phyloP scores from a whole-genome alignment of 176 grass and related monocot genomes.

The Paspalum notatum region DNA sequence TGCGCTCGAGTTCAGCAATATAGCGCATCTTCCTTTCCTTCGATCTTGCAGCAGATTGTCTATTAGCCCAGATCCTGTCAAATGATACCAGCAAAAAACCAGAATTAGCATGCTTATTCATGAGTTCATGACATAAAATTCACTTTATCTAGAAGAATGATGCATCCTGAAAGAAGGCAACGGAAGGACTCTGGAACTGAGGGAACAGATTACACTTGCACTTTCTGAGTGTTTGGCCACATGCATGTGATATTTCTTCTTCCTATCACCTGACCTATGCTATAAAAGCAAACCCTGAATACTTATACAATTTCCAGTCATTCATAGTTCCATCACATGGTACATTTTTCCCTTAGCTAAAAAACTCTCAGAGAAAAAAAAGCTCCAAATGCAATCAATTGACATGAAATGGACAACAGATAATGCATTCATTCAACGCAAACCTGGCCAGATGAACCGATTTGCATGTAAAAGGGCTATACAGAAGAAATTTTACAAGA shows the following conservation, averaged over 20 bases:
- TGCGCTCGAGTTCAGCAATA: constrained; percentile 71
- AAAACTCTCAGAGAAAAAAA: not conserved
- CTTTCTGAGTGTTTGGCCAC: not conserved
- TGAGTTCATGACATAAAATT: constrained; percentile 2
- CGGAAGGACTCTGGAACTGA: not conserved
- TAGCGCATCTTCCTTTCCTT: constrained; percentile 89
- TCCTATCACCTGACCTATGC: not conserved
- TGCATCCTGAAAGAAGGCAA: not conserved
- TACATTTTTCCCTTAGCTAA: not conserved
- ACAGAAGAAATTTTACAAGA: constrained; percentile 18
- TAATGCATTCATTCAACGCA: constrained; percentile 7
- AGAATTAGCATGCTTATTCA: constrained; percentile 35
- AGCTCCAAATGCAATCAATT: not conserved
- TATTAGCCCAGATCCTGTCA: constrained; percentile 83
- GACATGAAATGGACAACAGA: constrained; percentile 6
- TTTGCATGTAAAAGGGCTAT: constrained; percentile 8
- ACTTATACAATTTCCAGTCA: constrained; percentile 5
- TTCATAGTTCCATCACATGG: not conserved
- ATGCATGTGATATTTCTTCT: not conserved
- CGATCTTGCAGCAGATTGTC: constrained; percentile 82
- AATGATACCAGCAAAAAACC: constrained; percentile 22
- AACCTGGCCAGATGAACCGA: not conserved
- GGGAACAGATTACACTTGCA: constrained; percentile 7
- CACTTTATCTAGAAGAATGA: constrained; percentile 8
- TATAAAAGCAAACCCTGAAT: constrained; percentile 1